phyloP scores from a whole-genome alignment of 2,329 filamentous ascomycete species.

The Zymoseptoria ardabiliae region DNA sequence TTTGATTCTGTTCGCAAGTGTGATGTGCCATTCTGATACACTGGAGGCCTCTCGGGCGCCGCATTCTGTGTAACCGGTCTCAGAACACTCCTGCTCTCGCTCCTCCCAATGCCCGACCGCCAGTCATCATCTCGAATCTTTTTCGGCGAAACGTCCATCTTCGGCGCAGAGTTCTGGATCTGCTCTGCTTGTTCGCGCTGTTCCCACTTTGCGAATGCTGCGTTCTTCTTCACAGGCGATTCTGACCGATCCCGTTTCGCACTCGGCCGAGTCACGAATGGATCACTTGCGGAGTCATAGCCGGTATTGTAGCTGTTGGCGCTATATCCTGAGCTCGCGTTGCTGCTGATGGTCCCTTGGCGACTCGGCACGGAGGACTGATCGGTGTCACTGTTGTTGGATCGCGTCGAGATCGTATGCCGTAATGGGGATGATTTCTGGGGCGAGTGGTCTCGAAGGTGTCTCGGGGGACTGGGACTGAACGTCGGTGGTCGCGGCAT shows the following conservation, averaged over 20 bases:
- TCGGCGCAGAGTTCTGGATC: conserved; percentile 7
- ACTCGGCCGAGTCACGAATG: conserved; percentile 24
- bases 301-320: conserved; percentile 17
- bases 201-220: conserved; percentile 29
- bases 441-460: conserved; percentile 25
- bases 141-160: conserved; percentile 26
- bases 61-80: conserved; percentile 26
- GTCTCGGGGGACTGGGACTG: conserved; percentile 27
- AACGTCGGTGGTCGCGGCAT: conserved; percentile 21
- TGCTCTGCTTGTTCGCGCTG: conserved; percentile 22
- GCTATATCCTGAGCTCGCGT: conserved; percentile 24
- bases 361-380: conserved; percentile 22
- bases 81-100: conserved; percentile 25
- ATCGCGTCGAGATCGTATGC: conserved; percentile 28
- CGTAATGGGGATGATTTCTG: conserved; percentile 29
- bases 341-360: conserved; percentile 24
- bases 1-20: conserved; percentile 21
- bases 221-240: conserved; percentile 31
- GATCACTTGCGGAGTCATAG: conserved; percentile 24
- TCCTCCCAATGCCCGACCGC: conserved; percentile 23
- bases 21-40: conserved; percentile 8
- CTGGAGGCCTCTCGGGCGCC: conserved; percentile 11
- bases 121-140: conserved; percentile 29
- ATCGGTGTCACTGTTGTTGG: conserved; percentile 28
- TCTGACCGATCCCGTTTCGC: conserved; percentile 29